Conservation (phyloP, 2,329 filamentous ascomycete genomes). For the Talaromyces piceae region DNA sequence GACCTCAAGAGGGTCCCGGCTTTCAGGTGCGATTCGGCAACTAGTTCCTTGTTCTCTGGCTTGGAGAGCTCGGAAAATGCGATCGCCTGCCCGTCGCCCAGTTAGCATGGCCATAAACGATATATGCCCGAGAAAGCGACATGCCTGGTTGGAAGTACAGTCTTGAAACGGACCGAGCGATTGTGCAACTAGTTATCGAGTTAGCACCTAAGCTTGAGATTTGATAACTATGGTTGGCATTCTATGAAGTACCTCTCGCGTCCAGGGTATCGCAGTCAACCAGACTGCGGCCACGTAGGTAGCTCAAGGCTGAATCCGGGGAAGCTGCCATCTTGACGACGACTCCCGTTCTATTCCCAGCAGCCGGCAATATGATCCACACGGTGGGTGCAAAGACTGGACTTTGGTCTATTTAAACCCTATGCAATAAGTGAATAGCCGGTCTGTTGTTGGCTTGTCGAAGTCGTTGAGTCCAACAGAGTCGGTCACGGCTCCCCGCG, state of each 20-base stretch:
- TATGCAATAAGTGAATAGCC: no score
- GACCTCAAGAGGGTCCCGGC: slow-evolving; percentile 28
- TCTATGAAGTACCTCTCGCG: slow-evolving; percentile 33
- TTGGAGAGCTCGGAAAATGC: slow-evolving; percentile 43
- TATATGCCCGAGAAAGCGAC: not conserved
- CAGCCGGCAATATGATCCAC: not conserved
- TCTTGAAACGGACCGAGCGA: slow-evolving; percentile 44
- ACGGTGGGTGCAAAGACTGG: no score
- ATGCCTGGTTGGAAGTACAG: slow-evolving; percentile 49
- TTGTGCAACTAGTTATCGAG: slow-evolving; percentile 33
- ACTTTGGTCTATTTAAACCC: no score
- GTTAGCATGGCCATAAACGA: not conserved
- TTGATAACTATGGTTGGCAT: not conserved
- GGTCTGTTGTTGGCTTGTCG: no score
- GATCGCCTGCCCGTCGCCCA: slow-evolving; percentile 35
- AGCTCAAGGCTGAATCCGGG: slow-evolving; percentile 3
- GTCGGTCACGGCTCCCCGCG: no score
- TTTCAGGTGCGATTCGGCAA: slow-evolving; percentile 16
- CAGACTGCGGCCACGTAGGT: slow-evolving; percentile 13
- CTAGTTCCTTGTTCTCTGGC: slow-evolving; percentile 26
- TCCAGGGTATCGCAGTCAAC: slow-evolving; percentile 50
- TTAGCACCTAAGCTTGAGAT: not conserved
- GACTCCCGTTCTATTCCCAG: not conserved
- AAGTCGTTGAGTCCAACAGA: no score
- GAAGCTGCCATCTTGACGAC: slow-evolving; percentile 3